Conservation (phyloP, 2,329 filamentous ascomycete species). For the Penicillium sp. region DNA sequence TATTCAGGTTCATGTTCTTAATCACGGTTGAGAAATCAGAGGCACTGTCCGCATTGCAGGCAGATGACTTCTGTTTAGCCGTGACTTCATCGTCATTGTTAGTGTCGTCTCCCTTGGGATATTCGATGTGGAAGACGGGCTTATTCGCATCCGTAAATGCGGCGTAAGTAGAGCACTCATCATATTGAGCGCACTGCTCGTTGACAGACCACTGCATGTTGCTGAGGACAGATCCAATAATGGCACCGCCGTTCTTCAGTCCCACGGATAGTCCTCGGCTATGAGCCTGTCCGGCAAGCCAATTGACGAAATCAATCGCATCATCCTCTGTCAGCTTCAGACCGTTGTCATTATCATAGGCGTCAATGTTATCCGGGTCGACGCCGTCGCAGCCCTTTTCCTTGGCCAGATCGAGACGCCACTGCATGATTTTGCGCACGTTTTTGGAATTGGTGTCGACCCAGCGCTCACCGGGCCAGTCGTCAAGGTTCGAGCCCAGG, state of each 20-base stretch:
- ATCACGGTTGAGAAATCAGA: constrained; percentile 66
- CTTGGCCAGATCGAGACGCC: constrained; percentile 62
- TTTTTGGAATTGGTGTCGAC: constrained; percentile 60
- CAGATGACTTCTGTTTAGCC: constrained; percentile 37
- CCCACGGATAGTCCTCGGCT: constrained; percentile 64
- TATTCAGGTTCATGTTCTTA: constrained; percentile 67
- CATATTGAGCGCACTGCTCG: constrained; percentile 67
- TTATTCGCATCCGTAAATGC: constrained; percentile 65
- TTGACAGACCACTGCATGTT: constrained; percentile 70
- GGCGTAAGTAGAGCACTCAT: constrained; percentile 63
- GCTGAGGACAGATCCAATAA: constrained; percentile 57
- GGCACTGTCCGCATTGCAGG: constrained; percentile 55
- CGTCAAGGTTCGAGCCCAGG: constrained; percentile 62
- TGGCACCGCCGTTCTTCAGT: constrained; percentile 69
- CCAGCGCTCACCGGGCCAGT: constrained; percentile 72
- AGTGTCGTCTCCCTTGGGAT: constrained; percentile 57
- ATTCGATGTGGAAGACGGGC: constrained; percentile 76
- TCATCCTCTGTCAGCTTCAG: constrained; percentile 61
- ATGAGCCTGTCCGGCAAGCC: constrained; percentile 61
- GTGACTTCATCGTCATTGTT: constrained; percentile 41
- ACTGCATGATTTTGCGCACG: constrained; percentile 68
- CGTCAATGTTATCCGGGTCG: constrained; percentile 74
- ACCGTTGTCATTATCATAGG: constrained; percentile 67
- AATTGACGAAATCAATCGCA: constrained; percentile 63
- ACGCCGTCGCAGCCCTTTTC: constrained; percentile 70